Percentiles rank a stretch among this genome's conserved stretches.
These are phyloP conservation scores for Halophytophthora polymorphica DNA, from an alignment of 352 stramenopile genomes.

Conservation along the genomic window DNA sequence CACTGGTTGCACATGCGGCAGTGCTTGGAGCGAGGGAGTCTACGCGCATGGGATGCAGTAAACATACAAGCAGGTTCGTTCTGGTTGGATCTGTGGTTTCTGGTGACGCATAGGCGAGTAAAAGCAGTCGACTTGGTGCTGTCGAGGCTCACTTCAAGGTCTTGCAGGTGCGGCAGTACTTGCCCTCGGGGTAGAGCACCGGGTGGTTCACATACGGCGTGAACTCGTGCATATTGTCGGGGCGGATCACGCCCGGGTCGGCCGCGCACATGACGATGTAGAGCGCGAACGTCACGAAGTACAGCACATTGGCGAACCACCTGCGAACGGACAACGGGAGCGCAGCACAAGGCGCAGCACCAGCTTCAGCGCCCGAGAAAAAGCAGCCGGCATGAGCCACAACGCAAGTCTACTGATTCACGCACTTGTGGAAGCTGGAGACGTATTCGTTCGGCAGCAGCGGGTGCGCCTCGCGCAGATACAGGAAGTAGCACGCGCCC, in stretches of 20 bases:
- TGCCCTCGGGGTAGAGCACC: slow-evolving; percentile 75
- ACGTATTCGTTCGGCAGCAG: slow-evolving; percentile 66
- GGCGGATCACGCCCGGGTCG: slow-evolving; percentile 74
- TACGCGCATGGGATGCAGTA: slow-evolving; percentile 13
- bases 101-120: background rate
- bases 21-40: slow-evolving; percentile 86
- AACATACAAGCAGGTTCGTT: background rate
- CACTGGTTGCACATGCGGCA: slow-evolving; percentile 88
- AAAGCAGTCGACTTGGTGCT: background rate
- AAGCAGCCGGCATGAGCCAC: background rate
- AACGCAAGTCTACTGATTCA: background rate
- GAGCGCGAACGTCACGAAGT: slow-evolving; percentile 47
- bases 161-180: slow-evolving; percentile 86
- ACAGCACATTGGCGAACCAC: slow-evolving; percentile 46
- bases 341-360: background rate
- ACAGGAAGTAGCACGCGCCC: slow-evolving; percentile 60
- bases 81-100: background rate
- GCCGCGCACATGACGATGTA: slow-evolving; percentile 69
- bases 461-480: slow-evolving; percentile 61
- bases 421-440: slow-evolving; percentile 58
- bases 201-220: slow-evolving; percentile 71
- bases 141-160: slow-evolving; percentile 63
- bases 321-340: slow-evolving; percentile 17
- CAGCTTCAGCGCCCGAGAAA: too few relatives aligned
- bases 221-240: slow-evolving; percentile 46